Base-by-base conservation (phyloP, 2,329 filamentous ascomycete genomes). In the Xylariaceae sp. region DNA sequence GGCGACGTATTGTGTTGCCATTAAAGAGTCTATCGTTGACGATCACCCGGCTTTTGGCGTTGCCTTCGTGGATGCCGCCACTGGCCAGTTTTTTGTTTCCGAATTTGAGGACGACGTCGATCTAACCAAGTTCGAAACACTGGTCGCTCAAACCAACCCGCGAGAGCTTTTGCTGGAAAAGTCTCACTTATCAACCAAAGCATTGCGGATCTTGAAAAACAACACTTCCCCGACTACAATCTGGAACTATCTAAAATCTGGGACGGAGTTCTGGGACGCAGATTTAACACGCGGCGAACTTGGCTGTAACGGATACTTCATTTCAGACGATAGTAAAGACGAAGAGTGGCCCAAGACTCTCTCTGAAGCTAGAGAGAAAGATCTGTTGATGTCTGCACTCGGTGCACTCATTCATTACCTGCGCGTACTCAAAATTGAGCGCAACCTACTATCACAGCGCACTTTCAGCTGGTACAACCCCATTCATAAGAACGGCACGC, bases 91-190 rank as follows among this genome's bases (percentile, higher is more conserved):
- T 73, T 92, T 90, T 69, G 74, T 99, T n/a, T 89, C 92, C 1
- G 87, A 95, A 63, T 97, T 97, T 65, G 81, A 89, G 4, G 94
- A 99, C 68, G 94, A 99, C 72, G 83, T 87, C 3, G 92, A 97
- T 68, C 82, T 97, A 75, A 99, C 94, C 59, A 96, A 92, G 71
- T 97, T 99, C 66, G 94, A 99, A 77, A 99, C 94, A 0, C 89
- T 99, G 63, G 87, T 99, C 44, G 94, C 94, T 13, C 94, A 99
- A 73, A 96, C 87, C 13, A 84, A 88, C 17, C 94, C 94, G 0
- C 88, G 90, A 53, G 94, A 99, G 74, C 77, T 99, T 50, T 77
- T 99, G 0, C 77, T 99, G 0, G 94, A 99, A 72, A 97, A 95
- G 73, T 89, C 87, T 0, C 87, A 81, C 34, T 79, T 97, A 35